Evolutionary conservation across 2,329 filamentous ascomycete species (phyloP).

Genomic region (Alternaria brassicae): DNA sequence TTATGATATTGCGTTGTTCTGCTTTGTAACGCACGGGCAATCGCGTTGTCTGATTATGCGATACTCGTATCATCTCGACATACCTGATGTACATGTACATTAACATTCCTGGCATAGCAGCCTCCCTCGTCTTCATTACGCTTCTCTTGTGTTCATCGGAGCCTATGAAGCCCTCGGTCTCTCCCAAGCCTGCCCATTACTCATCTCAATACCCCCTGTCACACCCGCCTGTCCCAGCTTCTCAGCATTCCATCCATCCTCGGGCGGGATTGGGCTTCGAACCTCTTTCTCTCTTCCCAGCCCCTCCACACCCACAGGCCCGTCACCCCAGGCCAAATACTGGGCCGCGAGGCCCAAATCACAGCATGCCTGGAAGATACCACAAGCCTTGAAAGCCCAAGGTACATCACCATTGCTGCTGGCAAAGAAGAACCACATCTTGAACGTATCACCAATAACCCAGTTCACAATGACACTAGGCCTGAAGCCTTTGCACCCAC

Average conservation of each 20-base stretch:
- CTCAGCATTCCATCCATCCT: conserved; percentile 21
- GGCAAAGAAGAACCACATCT: conserved; percentile 80
- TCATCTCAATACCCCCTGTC: conserved; percentile 29
- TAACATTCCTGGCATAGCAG: background rate
- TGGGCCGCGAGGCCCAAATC: conserved; percentile 77
- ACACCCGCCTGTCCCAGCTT: conserved; percentile 17
- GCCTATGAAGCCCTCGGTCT: conserved; percentile 24
- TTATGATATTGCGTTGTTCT: background rate
- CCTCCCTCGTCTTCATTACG: background rate
- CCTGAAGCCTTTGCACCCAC: conserved; percentile 79
- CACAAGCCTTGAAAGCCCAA: conserved; percentile 81
- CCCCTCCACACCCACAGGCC: conserved; percentile 21
- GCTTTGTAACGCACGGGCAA: background rate
- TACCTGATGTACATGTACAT: conserved; percentile 4
- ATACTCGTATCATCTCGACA: conserved; percentile 1
- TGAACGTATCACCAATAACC: conserved; percentile 82
- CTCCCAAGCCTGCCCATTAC: conserved; percentile 30
- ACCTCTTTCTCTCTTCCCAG: conserved; percentile 30
- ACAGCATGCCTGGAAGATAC: conserved; percentile 79
- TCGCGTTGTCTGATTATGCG: background rate
- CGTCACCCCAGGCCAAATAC: conserved; percentile 59
- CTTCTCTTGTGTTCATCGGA: background rate
- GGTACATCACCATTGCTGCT: conserved; percentile 72
- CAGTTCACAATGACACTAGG: conserved; percentile 78
- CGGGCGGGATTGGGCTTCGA: conserved; percentile 32